Evolutionary conservation across 495 filamentous ascomycete genomes (phyloP), one percentile per base, ranked within the genome.

Genomic region (Aspergillus coremiiformis): DNA sequence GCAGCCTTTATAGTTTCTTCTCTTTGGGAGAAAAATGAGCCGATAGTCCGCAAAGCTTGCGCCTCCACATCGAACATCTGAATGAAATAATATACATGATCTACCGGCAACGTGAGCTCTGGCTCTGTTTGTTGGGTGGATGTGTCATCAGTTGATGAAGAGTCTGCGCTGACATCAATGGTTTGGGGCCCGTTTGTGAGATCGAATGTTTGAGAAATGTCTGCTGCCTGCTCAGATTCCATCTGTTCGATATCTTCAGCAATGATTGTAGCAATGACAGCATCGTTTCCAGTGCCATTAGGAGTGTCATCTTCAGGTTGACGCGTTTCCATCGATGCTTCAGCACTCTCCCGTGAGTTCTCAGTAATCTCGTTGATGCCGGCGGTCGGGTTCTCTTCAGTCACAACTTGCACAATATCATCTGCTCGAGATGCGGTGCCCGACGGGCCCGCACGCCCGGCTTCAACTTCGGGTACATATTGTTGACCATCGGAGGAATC

Each of bases 31-130:
- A 78, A 67, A 57, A 74, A 73, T 7, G 68, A 71, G 19, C 70
- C 88, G 19, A 85, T 78, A 1, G 79, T 81, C 19, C 61, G 64
- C 3, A 75, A 60, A 1, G 58, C 61, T 53, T 73, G 76, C n/a
- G 60, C 64, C 19, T 79, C 72, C 26, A 63, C 63, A 49, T 78
- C 78, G 44, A 82, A 81, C 21, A 72, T 51, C 60, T 77, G 76
- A 44, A 76, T 70, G 51, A 77, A 77, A 52, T 76, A 75, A 45
- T 77, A 79, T 4, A 69, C 63, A 44, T 75, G 67, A 1, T 65
- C 65, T 17, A 72, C 63, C 11, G 68, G 69, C 22, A 66, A 32
- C 3, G 53, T 46, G 4, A 64, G 56, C 11, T 53, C 29, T 12
- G 33, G 39, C 33, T 62, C 64, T 42, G 35, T 39, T 41, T 17